Percentiles rank a stretch among this genome's conserved stretches.
These are phyloP conservation scores for Psilocybe azurescens DNA, from an alignment of 768 basidiomycete species.

Conservation along the genomic window DNA sequence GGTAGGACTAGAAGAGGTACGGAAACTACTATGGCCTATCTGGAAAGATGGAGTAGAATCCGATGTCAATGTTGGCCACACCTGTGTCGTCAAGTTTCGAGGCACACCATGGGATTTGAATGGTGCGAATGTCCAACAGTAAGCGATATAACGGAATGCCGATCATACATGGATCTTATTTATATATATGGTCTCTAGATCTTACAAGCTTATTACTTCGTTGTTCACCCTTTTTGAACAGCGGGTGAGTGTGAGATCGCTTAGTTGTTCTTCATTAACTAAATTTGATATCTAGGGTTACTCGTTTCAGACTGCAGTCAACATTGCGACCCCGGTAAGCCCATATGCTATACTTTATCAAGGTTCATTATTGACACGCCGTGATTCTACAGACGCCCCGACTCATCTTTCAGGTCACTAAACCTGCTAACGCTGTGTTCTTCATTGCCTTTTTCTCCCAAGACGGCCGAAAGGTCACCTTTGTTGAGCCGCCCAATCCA, in stretches of 20 bases:
- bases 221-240: slow-evolving; percentile 65
- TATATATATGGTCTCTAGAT: slow-evolving; percentile 37
- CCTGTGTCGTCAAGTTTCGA: slow-evolving; percentile 68
- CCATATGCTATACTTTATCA: not conserved
- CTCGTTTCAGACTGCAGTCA: slow-evolving; percentile 67
- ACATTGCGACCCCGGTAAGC: slow-evolving; percentile 57
- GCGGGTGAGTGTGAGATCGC: slow-evolving; percentile 46
- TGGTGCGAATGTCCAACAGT: slow-evolving; percentile 61
- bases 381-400: slow-evolving; percentile 53
- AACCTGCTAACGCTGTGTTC: slow-evolving; percentile 52
- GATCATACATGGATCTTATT: slow-evolving; percentile 10
- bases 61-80: slow-evolving; percentile 45
- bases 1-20: slow-evolving; percentile 62
- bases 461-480: slow-evolving; percentile 58
- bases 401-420: slow-evolving; percentile 66
- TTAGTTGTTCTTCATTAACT: slow-evolving; percentile 2
- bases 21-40: slow-evolving; percentile 57
- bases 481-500: slow-evolving; percentile 49
- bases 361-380: slow-evolving; percentile 1
- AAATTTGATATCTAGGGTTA: slow-evolving; percentile 57
- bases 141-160: slow-evolving; percentile 23
- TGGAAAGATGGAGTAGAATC: slow-evolving; percentile 72
- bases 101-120: slow-evolving; percentile 72
- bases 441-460: slow-evolving; percentile 71
- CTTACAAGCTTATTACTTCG: slow-evolving; percentile 62